phyloP scores from a whole-genome alignment of 257 asterid species.

The Petunia secreta region DNA sequence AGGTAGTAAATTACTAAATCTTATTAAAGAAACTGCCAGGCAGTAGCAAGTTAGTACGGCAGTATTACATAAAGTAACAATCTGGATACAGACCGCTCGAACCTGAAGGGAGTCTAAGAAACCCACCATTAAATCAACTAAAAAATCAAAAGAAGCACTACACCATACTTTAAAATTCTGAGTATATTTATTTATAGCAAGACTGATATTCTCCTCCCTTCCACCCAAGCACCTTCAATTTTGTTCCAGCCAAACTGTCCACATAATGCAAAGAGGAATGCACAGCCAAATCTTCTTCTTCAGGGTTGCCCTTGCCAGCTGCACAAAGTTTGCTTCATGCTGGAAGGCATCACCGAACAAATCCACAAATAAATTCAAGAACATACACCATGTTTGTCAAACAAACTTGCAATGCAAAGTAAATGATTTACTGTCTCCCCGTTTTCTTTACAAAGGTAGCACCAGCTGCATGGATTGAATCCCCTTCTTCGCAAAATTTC shows the following conservation, averaged over 20 bases:
- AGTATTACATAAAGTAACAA: background rate
- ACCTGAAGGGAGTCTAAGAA: background rate
- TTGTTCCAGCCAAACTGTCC: background rate
- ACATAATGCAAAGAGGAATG: background rate
- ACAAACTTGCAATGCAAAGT: background rate
- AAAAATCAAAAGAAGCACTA: background rate
- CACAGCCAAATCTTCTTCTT: background rate
- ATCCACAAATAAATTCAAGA: background rate
- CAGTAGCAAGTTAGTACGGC: slow-evolving; percentile 3
- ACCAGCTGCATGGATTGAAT: slow-evolving; percentile 17
- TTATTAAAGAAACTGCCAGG: background rate
- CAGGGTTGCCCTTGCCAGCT: background rate
- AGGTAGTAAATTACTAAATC: background rate
- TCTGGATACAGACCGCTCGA: background rate
- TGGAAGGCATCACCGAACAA: background rate
- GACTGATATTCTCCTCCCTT: background rate
- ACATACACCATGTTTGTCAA: background rate
- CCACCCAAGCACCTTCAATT: background rate
- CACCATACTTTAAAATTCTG: background rate
- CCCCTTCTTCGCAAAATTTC: slow-evolving; percentile 11
- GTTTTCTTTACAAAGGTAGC: background rate
- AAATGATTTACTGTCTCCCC: slow-evolving; percentile 14
- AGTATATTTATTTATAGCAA: background rate
- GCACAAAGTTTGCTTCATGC: background rate
- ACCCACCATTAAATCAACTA: background rate